A percentile compares a stretch with the other conserved stretches of the same genome.
phyloP scores from a whole-genome alignment of 139 green algal genomes.

The Chlorella sp. region DNA sequence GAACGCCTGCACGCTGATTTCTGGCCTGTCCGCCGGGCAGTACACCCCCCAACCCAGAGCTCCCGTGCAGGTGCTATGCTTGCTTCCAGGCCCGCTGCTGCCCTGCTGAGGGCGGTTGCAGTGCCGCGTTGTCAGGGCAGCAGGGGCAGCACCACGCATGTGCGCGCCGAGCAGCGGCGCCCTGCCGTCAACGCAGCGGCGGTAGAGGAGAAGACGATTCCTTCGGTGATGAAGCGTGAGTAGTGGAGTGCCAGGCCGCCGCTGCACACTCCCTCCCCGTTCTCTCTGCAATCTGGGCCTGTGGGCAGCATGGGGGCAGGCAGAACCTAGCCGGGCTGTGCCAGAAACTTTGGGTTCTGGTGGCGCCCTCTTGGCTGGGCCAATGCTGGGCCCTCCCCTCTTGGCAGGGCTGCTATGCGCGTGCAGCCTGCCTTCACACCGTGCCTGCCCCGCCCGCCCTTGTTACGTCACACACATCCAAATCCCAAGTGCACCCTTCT shows the following conservation, averaged over 20 bases:
- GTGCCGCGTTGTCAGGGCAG: neutral
- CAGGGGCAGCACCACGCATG: neutral
- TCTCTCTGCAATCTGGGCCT: neutral
- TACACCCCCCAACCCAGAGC: too few species aligned
- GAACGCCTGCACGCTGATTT: too few species aligned
- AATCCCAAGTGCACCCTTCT: neutral
- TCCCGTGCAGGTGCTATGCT: too few species aligned
- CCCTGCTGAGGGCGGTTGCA: neutral
- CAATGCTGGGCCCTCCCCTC: neutral
- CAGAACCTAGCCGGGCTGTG: too few species aligned
- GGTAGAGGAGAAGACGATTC: neutral
- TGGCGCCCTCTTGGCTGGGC: too few species aligned
- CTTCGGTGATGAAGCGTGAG: neutral
- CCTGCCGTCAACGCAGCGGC: neutral
- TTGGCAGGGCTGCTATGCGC: too few species aligned
- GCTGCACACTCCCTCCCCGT: neutral
- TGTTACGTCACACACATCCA: neutral
- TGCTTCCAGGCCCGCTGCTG: too few species aligned
- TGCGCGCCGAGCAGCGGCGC: neutral
- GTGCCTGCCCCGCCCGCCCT: neutral
- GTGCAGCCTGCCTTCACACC: too few species aligned
- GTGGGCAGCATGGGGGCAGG: too few species aligned
- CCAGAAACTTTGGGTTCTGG: too few species aligned
- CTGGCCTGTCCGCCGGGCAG: too few species aligned
- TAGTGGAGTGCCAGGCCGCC: neutral